These are phyloP conservation scores for Coemansia sp. DNA, from an alignment of 192 early-diverging fungal genomes.

Conservation along the genomic window DNA sequence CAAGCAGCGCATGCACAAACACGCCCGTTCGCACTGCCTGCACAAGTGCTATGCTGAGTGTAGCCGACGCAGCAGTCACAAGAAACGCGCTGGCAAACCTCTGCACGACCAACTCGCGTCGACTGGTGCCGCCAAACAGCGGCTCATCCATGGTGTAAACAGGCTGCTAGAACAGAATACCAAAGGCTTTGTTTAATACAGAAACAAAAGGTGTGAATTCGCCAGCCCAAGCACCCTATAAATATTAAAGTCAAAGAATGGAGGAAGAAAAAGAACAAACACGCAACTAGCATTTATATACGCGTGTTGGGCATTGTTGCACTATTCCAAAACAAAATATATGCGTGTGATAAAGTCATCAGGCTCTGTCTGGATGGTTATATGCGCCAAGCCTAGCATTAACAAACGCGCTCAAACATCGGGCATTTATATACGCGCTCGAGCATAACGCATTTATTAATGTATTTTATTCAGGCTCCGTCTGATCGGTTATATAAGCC, in stretches of 20 bases:
- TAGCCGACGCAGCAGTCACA: slow-evolving; percentile 10
- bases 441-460: slow-evolving; percentile 5
- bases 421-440: not conserved
- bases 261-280: not conserved
- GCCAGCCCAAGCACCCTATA: too few species aligned
- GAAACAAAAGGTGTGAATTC: too few species aligned
- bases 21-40: slow-evolving; percentile 19
- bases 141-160: slow-evolving; percentile 46
- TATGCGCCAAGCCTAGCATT: not conserved
- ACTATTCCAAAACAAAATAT: too few species aligned
- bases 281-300: too few species aligned
- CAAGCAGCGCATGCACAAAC: slow-evolving; percentile 32
- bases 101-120: slow-evolving; percentile 49
- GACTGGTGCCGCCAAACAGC: slow-evolving; percentile 53
- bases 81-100: slow-evolving; percentile 33
- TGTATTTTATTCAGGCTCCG: not conserved
- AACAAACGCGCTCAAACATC: not conserved
- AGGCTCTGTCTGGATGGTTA: not conserved
- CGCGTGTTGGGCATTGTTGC: too few species aligned
- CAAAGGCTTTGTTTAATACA: too few species aligned
- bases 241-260: not conserved
- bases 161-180: too few species aligned
- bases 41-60: slow-evolving; percentile 19
- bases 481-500: slow-evolving; percentile 25
- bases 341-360: too few species aligned